Evolutionary conservation across 371 early-diverging fungal species (phyloP).

Genomic region (Syncephalis plumigaleata): DNA sequence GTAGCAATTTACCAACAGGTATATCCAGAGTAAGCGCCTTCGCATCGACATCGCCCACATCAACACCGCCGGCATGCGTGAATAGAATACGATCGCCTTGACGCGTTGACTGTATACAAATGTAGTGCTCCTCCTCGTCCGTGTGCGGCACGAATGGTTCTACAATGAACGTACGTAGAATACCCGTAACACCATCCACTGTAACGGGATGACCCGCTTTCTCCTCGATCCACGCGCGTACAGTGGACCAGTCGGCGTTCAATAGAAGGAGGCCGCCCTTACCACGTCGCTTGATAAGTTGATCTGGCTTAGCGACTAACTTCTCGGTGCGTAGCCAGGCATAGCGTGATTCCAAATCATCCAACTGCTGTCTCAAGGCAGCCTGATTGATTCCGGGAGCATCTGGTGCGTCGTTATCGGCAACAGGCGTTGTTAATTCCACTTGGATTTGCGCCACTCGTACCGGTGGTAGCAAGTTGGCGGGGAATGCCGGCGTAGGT

Average conservation of each 20-base stretch:
- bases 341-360: constrained; percentile 45
- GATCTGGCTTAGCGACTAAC: constrained; percentile 93
- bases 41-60: constrained; percentile 96
- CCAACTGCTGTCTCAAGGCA: constrained; percentile 13
- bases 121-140: constrained; percentile 82
- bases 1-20: constrained; percentile 43
- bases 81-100: constrained; percentile 91
- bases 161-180: constrained; percentile 83
- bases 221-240: constrained; percentile 74
- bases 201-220: constrained; percentile 70
- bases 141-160: constrained; percentile 95
- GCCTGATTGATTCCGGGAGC: constrained; percentile 5
- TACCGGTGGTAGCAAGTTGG: constrained; percentile 34
- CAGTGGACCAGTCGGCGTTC: constrained; percentile 73
- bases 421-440: constrained; percentile 32
- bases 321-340: constrained; percentile 73
- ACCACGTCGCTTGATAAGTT: constrained; percentile 92
- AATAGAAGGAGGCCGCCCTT: constrained; percentile 85
- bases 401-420: constrained; percentile 15
- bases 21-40: constrained; percentile 78
- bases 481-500: constrained; percentile 28
- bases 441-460: constrained; percentile 62
- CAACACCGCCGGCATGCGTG: constrained; percentile 95
- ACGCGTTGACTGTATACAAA: constrained; percentile 89
- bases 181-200: constrained; percentile 70